Percentiles rank a stretch among this genome's conserved stretches.
Evolutionary conservation across 2,329 filamentous ascomycete genomes (phyloP).

Genomic region (Colletotrichum shisoi): DNA sequence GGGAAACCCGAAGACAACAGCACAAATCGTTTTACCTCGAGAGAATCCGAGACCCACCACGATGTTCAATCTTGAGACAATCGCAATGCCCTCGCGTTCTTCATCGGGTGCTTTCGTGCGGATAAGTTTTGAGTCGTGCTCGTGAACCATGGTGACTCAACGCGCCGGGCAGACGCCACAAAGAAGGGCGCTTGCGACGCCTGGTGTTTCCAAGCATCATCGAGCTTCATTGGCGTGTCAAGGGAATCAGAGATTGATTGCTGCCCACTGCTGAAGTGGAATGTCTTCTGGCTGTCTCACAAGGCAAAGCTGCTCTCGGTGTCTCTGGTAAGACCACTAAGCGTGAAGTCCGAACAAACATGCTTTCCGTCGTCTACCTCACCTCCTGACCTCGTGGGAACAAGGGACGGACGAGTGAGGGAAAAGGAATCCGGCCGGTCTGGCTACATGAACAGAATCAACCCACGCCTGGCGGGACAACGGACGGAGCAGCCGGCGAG

Average conservation of each 20-base stretch:
- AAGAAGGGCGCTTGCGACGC: not conserved
- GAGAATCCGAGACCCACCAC: too few relatives aligned
- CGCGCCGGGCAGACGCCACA: slow-evolving; percentile 18
- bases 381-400: not conserved
- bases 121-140: not conserved
- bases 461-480: too few relatives aligned
- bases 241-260: not conserved
- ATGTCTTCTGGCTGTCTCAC: not conserved
- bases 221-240: not conserved
- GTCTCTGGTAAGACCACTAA: not conserved
- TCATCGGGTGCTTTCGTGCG: not conserved
- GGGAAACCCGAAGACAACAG: too few relatives aligned
- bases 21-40: not conserved
- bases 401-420: too few relatives aligned
- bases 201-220: not conserved
- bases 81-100: too few relatives aligned
- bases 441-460: too few relatives aligned
- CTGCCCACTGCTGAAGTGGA: too few relatives aligned
- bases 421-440: too few relatives aligned
- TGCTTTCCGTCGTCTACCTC: not conserved
- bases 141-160: slow-evolving; percentile 11
- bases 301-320: not conserved
- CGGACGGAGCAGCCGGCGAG: too few relatives aligned
- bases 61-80: too few relatives aligned
- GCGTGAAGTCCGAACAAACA: slow-evolving; percentile 7